Base-by-base conservation (phyloP, 2,329 filamentous ascomycete genomes). In the Iodosphaeria phyllophila region DNA sequence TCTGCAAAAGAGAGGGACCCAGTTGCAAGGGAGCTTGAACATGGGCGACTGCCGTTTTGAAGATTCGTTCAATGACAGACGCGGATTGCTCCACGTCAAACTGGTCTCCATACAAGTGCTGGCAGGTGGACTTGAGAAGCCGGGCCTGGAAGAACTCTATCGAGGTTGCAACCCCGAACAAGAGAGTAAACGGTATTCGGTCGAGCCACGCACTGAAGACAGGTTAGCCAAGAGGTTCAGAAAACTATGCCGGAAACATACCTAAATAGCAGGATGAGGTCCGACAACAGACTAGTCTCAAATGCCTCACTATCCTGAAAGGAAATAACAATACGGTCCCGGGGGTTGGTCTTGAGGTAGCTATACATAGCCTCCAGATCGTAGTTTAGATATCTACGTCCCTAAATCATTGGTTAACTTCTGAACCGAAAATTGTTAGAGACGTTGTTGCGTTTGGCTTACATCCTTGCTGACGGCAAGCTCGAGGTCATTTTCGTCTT, bases 261-360 rank as follows among this genome's bases (percentile, higher is more conserved):
- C 73, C 66, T 64, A 30, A 86, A 60, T 5, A 84, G 57, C 18
- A 60, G 56, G 22, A 86, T 61, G 18, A 82, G 42, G 29, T 86
- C 77, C 2, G 70, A 71, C 8, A 91, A 51, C n/a, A 89, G 48
- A 16, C 54, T 53, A 23, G 67, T 67, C 36, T 84, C 78, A 40
- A 89, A 84, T 1, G 74, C 78, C 47, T 89, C 80, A 32, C 76
- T 82, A 40, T 89, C 79, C 43, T 83, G 74, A 30, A 89, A 70
- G 0, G 74, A 69, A 24, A 91, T 55, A 25, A 80, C 61, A 7
- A 86, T 62, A 35, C 69, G 67, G 20, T 61, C 48, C 16, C 60
- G 60, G 13, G 48, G 44, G 18, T 62, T 59, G 6, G 56, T 51
- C 30, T 56, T 58, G 9, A 71, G 55, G 44, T 64, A 71, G 14